A percentile compares a stretch with the other conserved stretches of the same genome.
Evolutionary conservation across 805 yeast species (phyloP).

Genomic region (Hanseniaspora lachancei): DNA sequence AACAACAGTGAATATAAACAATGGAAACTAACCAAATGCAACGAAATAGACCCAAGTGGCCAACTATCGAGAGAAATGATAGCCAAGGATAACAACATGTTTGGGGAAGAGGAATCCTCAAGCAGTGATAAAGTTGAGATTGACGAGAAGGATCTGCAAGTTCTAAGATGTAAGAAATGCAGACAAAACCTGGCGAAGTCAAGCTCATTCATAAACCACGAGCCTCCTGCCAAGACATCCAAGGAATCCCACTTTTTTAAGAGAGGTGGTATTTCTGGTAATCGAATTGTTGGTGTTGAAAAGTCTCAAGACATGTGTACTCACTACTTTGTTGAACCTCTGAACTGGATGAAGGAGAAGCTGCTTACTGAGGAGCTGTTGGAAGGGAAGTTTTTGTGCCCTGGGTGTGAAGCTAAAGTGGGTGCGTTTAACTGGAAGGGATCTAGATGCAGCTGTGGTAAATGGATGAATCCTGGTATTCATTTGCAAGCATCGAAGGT

Average conservation of each 20-base stretch:
- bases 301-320: conserved; percentile 56
- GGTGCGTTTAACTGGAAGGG: conserved; percentile 96
- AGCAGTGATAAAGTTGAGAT: conserved; percentile 13
- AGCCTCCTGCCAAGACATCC: conserved; percentile 51
- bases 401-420: conserved; percentile 69
- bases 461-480: conserved; percentile 89
- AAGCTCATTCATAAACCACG: conserved; percentile 49
- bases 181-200: conserved; percentile 56
- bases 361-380: conserved; percentile 51
- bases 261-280: conserved; percentile 45
- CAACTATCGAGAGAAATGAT: conserved; percentile 23
- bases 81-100: conserved; percentile 24
- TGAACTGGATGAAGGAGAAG: conserved; percentile 82
- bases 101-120: conserved; percentile 19
- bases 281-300: conserved; percentile 42
- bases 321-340: conserved; percentile 78
- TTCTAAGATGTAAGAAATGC: conserved; percentile 71
- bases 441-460: conserved; percentile 83
- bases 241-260: conserved; percentile 54
- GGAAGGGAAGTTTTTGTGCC: conserved; percentile 80
- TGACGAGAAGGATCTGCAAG: conserved; percentile 25
- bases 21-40: conserved; percentile 28
- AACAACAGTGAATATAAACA: conserved; percentile 31
- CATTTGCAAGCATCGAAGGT: conserved; percentile 70
- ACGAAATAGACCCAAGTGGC: conserved; percentile 31